Conservation (phyloP, 2,329 filamentous ascomycete genomes). For the Diaporthe sp. region DNA sequence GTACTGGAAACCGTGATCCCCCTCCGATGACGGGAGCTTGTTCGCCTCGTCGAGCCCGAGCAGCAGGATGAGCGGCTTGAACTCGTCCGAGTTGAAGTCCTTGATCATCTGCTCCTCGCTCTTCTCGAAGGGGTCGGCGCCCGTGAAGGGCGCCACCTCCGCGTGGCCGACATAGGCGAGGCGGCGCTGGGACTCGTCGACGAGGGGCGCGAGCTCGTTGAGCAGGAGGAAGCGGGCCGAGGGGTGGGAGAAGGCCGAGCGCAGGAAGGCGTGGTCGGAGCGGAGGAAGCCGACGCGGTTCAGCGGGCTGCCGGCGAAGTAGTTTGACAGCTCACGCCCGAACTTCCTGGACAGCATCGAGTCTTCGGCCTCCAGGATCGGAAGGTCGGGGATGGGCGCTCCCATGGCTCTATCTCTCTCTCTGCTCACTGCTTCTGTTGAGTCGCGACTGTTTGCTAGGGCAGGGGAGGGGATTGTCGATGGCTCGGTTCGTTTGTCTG, state of each 20-base stretch:
- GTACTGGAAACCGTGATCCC: constrained; percentile 64
- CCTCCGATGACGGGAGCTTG: constrained; percentile 45
- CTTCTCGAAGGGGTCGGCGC: constrained; percentile 76
- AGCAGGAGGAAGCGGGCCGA: constrained; percentile 81
- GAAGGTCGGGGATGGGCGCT: constrained; percentile 56
- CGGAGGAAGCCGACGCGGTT: constrained; percentile 87
- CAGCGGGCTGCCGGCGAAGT: constrained; percentile 83
- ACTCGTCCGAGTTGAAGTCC: constrained; percentile 78
- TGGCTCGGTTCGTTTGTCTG: background rate
- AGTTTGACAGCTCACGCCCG: constrained; percentile 84
- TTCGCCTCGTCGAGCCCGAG: constrained; percentile 81
- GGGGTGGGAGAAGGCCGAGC: constrained; percentile 74
- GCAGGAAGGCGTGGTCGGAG: constrained; percentile 77
- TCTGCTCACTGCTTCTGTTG: no score
- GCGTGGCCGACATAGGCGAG: constrained; percentile 77
- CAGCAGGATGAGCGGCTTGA: constrained; percentile 82
- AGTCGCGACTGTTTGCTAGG: constrained; percentile 2
- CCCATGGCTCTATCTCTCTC: constrained; percentile 24
- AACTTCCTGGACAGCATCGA: constrained; percentile 82
- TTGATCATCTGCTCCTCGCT: constrained; percentile 80
- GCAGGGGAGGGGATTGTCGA: background rate
- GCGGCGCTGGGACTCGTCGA: constrained; percentile 62
- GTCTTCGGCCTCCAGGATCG: constrained; percentile 60
- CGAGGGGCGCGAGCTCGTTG: constrained; percentile 81
- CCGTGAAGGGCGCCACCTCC: constrained; percentile 79